Conservation (phyloP, 2,329 filamentous ascomycete species). For the Westerdykella ornata region DNA sequence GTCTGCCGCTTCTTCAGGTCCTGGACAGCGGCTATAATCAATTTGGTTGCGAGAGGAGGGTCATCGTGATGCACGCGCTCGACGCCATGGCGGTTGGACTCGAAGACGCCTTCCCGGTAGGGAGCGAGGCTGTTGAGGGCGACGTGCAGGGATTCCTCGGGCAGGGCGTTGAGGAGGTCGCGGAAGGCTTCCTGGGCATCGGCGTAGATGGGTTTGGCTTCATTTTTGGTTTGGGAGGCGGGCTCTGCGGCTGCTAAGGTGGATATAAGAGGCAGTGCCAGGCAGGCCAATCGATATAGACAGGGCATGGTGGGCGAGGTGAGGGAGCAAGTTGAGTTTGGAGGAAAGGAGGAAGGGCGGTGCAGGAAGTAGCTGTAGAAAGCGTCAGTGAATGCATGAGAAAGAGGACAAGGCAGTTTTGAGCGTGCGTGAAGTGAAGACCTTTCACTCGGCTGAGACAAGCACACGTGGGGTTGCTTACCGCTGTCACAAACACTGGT, state of each 20-base stretch:
- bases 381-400: slow-evolving; percentile 7
- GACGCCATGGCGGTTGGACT: slow-evolving; percentile 57
- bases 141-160: slow-evolving; percentile 56
- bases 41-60: slow-evolving; percentile 54
- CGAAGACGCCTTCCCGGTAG: slow-evolving; percentile 63
- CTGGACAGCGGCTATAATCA: slow-evolving; percentile 57
- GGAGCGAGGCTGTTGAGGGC: slow-evolving; percentile 58
- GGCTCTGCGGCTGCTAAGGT: slow-evolving; percentile 17
- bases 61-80: slow-evolving; percentile 57
- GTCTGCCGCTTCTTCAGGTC: slow-evolving; percentile 41
- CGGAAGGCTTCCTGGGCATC: slow-evolving; percentile 44
- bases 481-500: not conserved
- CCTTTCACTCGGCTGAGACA: not conserved
- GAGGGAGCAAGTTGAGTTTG: not conserved
- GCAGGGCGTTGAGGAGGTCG: slow-evolving; percentile 51
- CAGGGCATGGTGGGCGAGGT: slow-evolving; percentile 24
- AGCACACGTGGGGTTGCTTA: not conserved
- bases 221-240: slow-evolving; percentile 9
- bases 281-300: slow-evolving; percentile 22
- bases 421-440: not conserved
- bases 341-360: slow-evolving; percentile 3
- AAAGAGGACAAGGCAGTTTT: slow-evolving; percentile 1
- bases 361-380: slow-evolving; percentile 9
- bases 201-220: slow-evolving; percentile 21
- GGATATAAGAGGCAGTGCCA: slow-evolving; percentile 29